These are phyloP conservation scores for Angomonas ambiguus DNA, from an alignment of 208 protist species.

Conservation along the genomic window DNA sequence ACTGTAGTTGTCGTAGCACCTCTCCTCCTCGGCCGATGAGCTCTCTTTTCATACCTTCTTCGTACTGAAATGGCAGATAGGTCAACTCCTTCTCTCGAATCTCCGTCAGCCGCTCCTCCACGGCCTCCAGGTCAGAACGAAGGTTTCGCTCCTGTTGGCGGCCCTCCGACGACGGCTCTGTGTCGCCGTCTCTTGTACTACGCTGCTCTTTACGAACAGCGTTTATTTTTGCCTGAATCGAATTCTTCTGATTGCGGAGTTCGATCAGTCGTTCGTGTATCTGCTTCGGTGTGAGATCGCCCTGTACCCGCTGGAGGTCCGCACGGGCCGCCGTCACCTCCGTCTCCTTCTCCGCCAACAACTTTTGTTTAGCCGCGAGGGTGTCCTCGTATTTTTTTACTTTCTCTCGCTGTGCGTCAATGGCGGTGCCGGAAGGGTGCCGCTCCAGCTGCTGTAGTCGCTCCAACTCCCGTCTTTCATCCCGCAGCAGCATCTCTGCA, in stretches of 20 bases:
- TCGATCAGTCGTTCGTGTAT: not conserved
- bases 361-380: not conserved
- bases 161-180: not conserved
- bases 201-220: slow-evolving; percentile 18
- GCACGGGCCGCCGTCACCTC: not conserved
- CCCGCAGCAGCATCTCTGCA: slow-evolving; percentile 9
- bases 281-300: not conserved
- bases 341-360: slow-evolving; percentile 13
- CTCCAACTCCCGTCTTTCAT: slow-evolving; percentile 20
- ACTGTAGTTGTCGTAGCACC: slow-evolving; percentile 56
- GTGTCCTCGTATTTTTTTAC: not conserved
- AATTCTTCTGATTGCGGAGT: not conserved
- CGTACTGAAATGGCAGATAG: slow-evolving; percentile 28
- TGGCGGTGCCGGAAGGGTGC: slow-evolving; percentile 2
- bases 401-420: slow-evolving; percentile 12
- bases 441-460: slow-evolving; percentile 9
- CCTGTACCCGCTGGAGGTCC: slow-evolving; percentile 6
- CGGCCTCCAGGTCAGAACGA: slow-evolving; percentile 1
- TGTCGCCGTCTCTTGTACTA: slow-evolving; percentile 8
- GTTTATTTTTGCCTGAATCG: slow-evolving; percentile 16
- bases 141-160: not conserved
- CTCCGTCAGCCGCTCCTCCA: slow-evolving; percentile 16
- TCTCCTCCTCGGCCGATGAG: slow-evolving; percentile 39
- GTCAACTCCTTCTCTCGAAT: slow-evolving; percentile 19
- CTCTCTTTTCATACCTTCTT: slow-evolving; percentile 15